A percentile compares a stretch with the other conserved stretches of the same genome.
phyloP scores from a whole-genome alignment of 2,329 filamentous ascomycete species.

The Monilinia fructigena region DNA sequence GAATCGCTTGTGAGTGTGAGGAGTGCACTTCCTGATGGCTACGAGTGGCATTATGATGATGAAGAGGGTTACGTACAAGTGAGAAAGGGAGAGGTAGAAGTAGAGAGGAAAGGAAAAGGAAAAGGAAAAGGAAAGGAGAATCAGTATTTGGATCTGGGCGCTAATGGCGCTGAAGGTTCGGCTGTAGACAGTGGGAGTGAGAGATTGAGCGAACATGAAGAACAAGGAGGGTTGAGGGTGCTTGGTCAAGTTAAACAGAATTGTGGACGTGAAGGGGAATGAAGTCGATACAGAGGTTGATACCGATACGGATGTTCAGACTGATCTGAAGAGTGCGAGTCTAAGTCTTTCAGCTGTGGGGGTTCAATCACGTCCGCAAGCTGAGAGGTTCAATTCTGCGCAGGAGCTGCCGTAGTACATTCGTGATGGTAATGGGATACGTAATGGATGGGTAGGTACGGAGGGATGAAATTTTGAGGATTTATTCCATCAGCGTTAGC shows the following conservation, averaged over 20 bases:
- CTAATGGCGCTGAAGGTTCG: neutral
- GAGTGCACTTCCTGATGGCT: neutral
- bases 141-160: too few species aligned
- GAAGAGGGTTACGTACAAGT: neutral
- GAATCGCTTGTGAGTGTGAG: conserved; percentile 10
- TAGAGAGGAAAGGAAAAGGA: neutral
- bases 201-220: neutral
- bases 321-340: neutral
- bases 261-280: neutral
- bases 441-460: too few species aligned
- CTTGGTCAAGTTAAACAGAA: neutral
- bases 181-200: neutral
- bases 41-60: conserved; percentile 1
- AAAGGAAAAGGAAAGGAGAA: neutral
- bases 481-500: too few species aligned
- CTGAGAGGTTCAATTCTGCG: neutral
- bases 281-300: neutral
- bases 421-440: neutral
- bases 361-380: neutral
- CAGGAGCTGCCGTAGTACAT: neutral
- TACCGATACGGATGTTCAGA: neutral
- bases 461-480: too few species aligned
- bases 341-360: conserved; percentile 10
- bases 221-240: neutral
- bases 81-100: neutral